Base-by-base conservation (phyloP, 2,329 filamentous ascomycete genomes). In the Pyricularia sp. region DNA sequence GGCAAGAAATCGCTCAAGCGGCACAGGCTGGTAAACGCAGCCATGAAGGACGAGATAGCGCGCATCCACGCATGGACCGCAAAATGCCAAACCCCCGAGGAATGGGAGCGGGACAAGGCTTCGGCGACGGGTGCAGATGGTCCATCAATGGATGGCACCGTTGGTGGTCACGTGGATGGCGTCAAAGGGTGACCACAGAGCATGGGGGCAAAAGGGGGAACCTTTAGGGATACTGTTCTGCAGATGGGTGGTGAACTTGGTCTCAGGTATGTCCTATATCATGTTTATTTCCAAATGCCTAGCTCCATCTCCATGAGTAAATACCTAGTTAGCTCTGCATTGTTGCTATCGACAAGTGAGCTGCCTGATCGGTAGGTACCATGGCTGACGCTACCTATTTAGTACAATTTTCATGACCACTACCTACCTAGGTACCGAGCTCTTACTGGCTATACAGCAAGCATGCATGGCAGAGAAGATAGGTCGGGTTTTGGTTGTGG, bases 61-160 rank as follows among this genome's bases (percentile, higher is more conserved):
- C 85, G 84, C 68, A 96, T 97, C 70, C 93, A 97, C 79, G 93
- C 93, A 53, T 97, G 93, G 93, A 96, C 91, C 65, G 91, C 92
- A 31, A 96, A 92, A 78, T 96, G 93, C 75, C 89, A 92, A 78
- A 97, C 93, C 9, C 90, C 91, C 0, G 90, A 92, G 71, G 91
- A 97, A 79, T 96, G 89, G 86, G 85, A 90, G 78, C 86, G 84
- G 75, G 84, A 88, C 76, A 75, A 73, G 70, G 76, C 75, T 28
- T 71, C 71, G 6, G 70, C 72, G 8, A 73, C 69, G 65, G 68
- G 66, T 13, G 66, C 68, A 13, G 71, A 71, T 19, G 69, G 70
- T 19, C 78, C 78, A 53, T 75, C 78, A 0, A 64, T 79, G 66
- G 76, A 80, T 16, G 79, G 79, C 8, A 81, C 78, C 0, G 75